Evolutionary conservation across 2,329 filamentous ascomycete genomes (phyloP).

Genomic region (Aspergillus sp.): DNA sequence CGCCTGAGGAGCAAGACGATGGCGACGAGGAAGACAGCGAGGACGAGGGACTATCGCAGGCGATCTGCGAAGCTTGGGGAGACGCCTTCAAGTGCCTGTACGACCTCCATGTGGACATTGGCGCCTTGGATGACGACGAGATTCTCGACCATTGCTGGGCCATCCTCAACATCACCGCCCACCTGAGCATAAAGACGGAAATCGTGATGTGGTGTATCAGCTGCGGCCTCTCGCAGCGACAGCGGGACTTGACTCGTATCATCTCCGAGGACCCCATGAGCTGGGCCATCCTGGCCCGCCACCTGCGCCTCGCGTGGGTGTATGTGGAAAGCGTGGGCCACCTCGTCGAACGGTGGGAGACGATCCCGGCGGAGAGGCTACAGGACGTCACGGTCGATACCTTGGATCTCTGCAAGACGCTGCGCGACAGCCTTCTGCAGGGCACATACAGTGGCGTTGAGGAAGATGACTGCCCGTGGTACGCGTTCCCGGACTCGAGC

Average conservation of each 20-base stretch:
- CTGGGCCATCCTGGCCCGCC: constrained; percentile 48
- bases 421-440: not conserved
- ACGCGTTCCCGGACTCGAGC: not conserved
- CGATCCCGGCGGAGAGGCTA: constrained; percentile 16
- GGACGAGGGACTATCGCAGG: too few relatives aligned
- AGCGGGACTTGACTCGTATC: constrained; percentile 42
- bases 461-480: constrained; percentile 10
- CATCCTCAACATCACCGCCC: too few relatives aligned
- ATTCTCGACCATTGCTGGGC: too few relatives aligned
- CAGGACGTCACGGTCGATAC: constrained; percentile 11
- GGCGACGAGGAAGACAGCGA: too few relatives aligned
- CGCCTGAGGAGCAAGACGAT: too few relatives aligned
- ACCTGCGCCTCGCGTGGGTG: constrained; percentile 45
- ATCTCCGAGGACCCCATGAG: constrained; percentile 43
- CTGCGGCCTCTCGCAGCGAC: constrained; percentile 31
- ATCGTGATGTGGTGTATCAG: not conserved
- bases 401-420: constrained; percentile 12
- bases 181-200: not conserved
- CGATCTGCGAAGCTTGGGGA: too few relatives aligned
- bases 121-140: too few relatives aligned
- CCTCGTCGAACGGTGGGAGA: constrained; percentile 31
- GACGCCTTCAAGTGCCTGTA: too few relatives aligned
- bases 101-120: too few relatives aligned
- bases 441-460: too few relatives aligned
- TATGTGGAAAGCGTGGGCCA: constrained; percentile 34